Evolutionary conservation across 2,329 filamentous ascomycete genomes (phyloP).

Genomic region (Colletotrichum spaethianum): DNA sequence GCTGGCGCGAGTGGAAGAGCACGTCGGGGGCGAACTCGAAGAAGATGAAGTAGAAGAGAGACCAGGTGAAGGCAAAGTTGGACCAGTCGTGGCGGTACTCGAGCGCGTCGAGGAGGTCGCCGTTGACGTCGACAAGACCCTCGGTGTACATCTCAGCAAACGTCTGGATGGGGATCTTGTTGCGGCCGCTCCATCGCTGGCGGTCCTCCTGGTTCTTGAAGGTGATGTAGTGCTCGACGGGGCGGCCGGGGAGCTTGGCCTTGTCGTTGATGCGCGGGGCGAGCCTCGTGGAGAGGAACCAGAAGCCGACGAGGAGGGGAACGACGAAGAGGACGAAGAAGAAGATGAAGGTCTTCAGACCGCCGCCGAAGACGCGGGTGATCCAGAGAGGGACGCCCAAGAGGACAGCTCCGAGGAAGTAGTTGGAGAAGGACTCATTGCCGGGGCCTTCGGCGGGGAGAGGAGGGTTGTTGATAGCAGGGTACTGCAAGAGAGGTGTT

Average conservation of each 20-base stretch:
- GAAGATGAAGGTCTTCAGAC: constrained; percentile 89
- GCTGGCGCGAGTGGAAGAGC: constrained; percentile 91
- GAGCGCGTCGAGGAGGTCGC: constrained; percentile 88
- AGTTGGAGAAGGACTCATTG: constrained; percentile 89
- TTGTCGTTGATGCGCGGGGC: constrained; percentile 95
- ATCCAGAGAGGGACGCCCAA: constrained; percentile 82
- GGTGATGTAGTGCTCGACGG: constrained; percentile 90
- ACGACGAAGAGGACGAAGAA: constrained; percentile 83
- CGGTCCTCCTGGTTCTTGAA: constrained; percentile 78
- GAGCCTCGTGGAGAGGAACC: constrained; percentile 83
- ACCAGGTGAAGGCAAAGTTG: constrained; percentile 90
- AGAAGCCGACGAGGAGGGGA: constrained; percentile 86
- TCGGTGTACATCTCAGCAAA: constrained; percentile 99
- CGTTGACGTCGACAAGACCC: constrained; percentile 94
- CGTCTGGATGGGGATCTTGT: constrained; percentile 90
- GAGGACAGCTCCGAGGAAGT: constrained; percentile 79
- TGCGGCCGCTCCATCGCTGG: constrained; percentile 80
- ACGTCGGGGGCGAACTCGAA: constrained; percentile 90
- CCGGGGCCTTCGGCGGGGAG: constrained; percentile 91
- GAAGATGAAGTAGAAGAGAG: constrained; percentile 90
- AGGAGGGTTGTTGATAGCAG: constrained; percentile 93
- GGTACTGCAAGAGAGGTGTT: constrained; percentile 71
- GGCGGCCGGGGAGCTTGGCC: constrained; percentile 85
- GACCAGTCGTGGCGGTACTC: constrained; percentile 99
- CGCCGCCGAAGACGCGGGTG: constrained; percentile 86